Percentiles rank a stretch among this genome's conserved stretches.
phyloP scores from a whole-genome alignment of 2,329 filamentous ascomycete species.

The Calonectria hawksworthii region DNA sequence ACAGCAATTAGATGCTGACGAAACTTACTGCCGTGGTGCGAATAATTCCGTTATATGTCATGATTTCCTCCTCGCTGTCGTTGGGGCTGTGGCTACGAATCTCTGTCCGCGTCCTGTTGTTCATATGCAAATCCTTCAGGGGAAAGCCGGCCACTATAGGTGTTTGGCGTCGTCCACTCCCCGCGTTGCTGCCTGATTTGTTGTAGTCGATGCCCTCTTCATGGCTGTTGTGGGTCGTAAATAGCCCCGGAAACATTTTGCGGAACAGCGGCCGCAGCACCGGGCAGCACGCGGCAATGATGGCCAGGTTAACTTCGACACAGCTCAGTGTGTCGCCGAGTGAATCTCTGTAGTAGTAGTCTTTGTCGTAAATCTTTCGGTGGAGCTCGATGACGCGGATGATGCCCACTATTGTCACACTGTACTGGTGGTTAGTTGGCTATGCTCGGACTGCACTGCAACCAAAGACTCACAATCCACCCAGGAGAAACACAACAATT shows the following conservation, averaged over 20 bases:
- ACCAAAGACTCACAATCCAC: constrained; percentile 50
- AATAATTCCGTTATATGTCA: constrained; percentile 43
- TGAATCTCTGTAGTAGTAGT: constrained; percentile 41
- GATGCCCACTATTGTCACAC: constrained; percentile 50
- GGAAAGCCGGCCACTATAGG: constrained; percentile 3
- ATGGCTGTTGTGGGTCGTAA: constrained; percentile 34
- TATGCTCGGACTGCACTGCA: no score
- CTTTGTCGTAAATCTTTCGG: constrained; percentile 33
- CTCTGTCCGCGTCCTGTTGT: constrained; percentile 33
- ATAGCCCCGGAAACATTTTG: constrained; percentile 40
- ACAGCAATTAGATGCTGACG: rapidly evolving
- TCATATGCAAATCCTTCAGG: constrained; percentile 35
- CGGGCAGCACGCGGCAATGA: constrained; percentile 54
- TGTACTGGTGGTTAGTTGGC: constrained; percentile 25
- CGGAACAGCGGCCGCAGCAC: constrained; percentile 37
- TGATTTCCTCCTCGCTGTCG: constrained; percentile 43
- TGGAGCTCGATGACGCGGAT: constrained; percentile 49
- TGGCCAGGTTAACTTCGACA: constrained; percentile 54
- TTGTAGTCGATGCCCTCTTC: constrained; percentile 24
- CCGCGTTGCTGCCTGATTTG: constrained; percentile 17
- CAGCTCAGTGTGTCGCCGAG: constrained; percentile 50
- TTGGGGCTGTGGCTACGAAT: constrained; percentile 39
- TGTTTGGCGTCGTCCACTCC: constrained; percentile 21
- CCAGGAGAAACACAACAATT: constrained; percentile 56
- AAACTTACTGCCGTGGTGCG: constrained; percentile 35